These are phyloP conservation scores for Paraurostyla sp. DNA, from an alignment of 73 alveolate genomes.

Conservation along the genomic window DNA sequence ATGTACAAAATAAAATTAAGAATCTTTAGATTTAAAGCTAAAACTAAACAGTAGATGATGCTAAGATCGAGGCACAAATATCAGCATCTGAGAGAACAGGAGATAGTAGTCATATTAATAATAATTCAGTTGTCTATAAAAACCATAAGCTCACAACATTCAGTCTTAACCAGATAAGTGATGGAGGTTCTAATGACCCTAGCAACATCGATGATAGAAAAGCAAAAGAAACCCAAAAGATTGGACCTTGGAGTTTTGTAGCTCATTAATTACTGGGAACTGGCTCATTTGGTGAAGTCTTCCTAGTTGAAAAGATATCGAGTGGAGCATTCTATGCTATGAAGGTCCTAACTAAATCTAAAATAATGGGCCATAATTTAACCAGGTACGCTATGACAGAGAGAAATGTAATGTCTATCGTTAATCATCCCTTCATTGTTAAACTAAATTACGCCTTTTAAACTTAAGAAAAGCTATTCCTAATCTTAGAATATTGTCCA, in stretches of 20 bases:
- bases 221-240: not conserved
- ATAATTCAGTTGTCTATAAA: not conserved
- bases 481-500: conserved; percentile 96
- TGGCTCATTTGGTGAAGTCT: conserved; percentile 98
- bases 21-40: not conserved
- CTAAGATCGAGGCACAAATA: not conserved
- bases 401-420: conserved; percentile 93
- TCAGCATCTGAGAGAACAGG: conserved; percentile 20
- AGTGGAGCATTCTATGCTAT: conserved; percentile 89
- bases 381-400: conserved; percentile 94
- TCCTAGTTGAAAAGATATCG: conserved; percentile 91
- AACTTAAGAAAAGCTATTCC: conserved; percentile 93
- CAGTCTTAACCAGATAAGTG: conserved; percentile 13
- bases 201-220: not conserved
- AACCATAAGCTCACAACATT: conserved; percentile 28
- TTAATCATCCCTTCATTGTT: conserved; percentile 96
- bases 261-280: conserved; percentile 81
- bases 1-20: not conserved
- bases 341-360: conserved; percentile 93
- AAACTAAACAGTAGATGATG: not conserved
- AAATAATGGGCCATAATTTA: conserved; percentile 87
- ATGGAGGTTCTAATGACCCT: not conserved
- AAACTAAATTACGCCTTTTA: conserved; percentile 95
- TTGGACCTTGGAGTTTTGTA: conserved; percentile 39
- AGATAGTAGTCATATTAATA: conserved; percentile 27